Base-by-base conservation (phyloP, 495 filamentous ascomycete genomes). In the Copromyces sp. region DNA sequence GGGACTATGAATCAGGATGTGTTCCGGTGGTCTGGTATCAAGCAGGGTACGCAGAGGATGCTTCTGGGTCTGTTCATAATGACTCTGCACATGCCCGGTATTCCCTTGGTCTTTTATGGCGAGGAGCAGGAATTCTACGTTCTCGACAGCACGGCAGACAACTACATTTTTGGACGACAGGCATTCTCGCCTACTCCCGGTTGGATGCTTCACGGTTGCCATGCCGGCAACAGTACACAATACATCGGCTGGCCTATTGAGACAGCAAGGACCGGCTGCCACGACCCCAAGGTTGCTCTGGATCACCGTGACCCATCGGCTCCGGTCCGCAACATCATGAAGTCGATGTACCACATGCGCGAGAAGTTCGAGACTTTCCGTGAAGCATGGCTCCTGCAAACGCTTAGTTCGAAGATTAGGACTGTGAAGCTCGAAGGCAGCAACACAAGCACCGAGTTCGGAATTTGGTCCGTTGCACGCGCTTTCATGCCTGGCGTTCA, bases 1-100 rank as follows among this genome's bases (percentile, higher is more conserved):
- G 90, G 90, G 39, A 85, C 85, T 4, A 90, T 89, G 5, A 92
- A 92, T 72, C 90, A 92, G 78, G 90, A 92, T 76, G 89, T 92
- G 4, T 91, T 92, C 77, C 68, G 90, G 4, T 93, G 90, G 90
- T 90, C 90, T n/a, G 83, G 87, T 3, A 83, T 93, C 47, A 79
- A 83, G 17, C 84, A 87, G 70, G 90, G 90, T 12, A 85, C 88
- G 3, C 83, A 91, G 72, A 85, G 87, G 69, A 85, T 87, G 75
- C 78, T 92, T 9, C 78, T 93, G 0, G 90, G 86, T 9, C 76
- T 86, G 0, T 92, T 90, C 74, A 87, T 92, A 70, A 89, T 87
- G 2, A 90, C 88, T 9, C 74, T 92, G 12, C 81, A 89, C 40
- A 82, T 92, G 75, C 90, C 90, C 3, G 90, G 90, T 7, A 89